Base-by-base conservation (phyloP, 2,329 filamentous ascomycete genomes). In the Aureobasidium mangrovei region DNA sequence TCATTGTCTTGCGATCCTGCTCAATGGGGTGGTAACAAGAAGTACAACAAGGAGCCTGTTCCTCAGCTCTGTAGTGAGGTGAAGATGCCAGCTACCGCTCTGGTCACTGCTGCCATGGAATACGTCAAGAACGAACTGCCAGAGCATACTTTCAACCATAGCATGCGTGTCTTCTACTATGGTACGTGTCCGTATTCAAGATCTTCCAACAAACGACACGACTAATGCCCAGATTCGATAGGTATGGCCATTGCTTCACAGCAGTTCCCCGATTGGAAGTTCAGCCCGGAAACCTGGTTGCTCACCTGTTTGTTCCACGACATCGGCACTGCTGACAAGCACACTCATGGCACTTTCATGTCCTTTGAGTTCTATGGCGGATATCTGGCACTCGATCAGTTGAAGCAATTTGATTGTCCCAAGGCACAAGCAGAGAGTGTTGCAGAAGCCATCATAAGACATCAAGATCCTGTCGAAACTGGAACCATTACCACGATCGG, bases 281-380 rank as follows among this genome's bases (percentile, higher is more conserved):
- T 52, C 7, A 43, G 39, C 67, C 32, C 67, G 69, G 76, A 80
- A 60, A 80, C 78, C 1, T 83, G 77, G 65, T 81, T 83, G 46
- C 67, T 90, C 0, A 75, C 83, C 1, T 82, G 78, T 57, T 73
- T 90, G 1, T 75, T 91, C 2, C 86, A 91, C 65, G 86, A 90
- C 68, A 84, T 90, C 57, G 85, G 84, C 18, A 86, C 83, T 0
- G 81, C 82, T 0, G 65, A 74, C 4, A 71, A 76, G 18, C 79
- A 85, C 64, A 67, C 84, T 24, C 63, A 68, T 0, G 67, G 72
- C 0, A 88, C 85, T 0, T 74, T 74, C 29, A 72, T 89, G 63
- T 86, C 81, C 4, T 90, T 89, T 64, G 86, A 90, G 60, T 86
- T 85, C 62, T 80, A 80, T 60, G 85, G 85, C 35, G 84, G 76